Percentiles rank a stretch among this genome's conserved stretches.
These are phyloP conservation scores for Penicillium sp. DNA, from an alignment of 2,329 filamentous ascomycete genomes.

Conservation along the genomic window DNA sequence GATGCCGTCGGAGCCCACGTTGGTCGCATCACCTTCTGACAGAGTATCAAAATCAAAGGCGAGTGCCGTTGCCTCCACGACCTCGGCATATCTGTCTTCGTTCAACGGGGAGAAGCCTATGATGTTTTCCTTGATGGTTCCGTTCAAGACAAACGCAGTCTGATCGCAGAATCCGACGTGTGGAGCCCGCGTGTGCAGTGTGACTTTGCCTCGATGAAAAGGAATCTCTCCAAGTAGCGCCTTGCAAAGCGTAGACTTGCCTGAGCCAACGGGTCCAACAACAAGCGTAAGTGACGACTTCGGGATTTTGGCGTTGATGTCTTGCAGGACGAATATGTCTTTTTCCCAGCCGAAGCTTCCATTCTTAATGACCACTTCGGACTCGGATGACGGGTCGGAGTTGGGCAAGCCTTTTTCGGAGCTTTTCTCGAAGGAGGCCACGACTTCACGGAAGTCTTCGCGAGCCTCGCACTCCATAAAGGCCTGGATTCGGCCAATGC, in stretches of 20 bases:
- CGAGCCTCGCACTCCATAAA: no score
- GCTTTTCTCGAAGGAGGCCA: no score
- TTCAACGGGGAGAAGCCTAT: slow-evolving; percentile 15
- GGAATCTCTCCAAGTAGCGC: slow-evolving; percentile 42
- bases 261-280: slow-evolving; percentile 14
- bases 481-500: no score
- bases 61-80: slow-evolving; percentile 29
- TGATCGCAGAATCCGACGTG: slow-evolving; percentile 27
- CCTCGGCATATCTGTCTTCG: slow-evolving; percentile 4
- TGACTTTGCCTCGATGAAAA: slow-evolving; percentile 25
- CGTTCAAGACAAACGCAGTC: slow-evolving; percentile 24
- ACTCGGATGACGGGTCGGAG: no score
- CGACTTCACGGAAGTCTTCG: no score
- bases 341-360: no score
- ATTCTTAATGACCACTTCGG: no score
- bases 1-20: slow-evolving; percentile 28
- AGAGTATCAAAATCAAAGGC: slow-evolving; percentile 26
- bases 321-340: no score
- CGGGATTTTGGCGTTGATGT: background rate
- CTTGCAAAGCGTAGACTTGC: slow-evolving; percentile 42
- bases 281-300: slow-evolving; percentile 6
- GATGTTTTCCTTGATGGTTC: slow-evolving; percentile 25
- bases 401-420: no score
- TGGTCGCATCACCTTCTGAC: slow-evolving; percentile 16
- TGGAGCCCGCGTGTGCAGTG: background rate